Conservation (phyloP, 2,329 filamentous ascomycete genomes). For the Cryphonectria radicalis region DNA sequence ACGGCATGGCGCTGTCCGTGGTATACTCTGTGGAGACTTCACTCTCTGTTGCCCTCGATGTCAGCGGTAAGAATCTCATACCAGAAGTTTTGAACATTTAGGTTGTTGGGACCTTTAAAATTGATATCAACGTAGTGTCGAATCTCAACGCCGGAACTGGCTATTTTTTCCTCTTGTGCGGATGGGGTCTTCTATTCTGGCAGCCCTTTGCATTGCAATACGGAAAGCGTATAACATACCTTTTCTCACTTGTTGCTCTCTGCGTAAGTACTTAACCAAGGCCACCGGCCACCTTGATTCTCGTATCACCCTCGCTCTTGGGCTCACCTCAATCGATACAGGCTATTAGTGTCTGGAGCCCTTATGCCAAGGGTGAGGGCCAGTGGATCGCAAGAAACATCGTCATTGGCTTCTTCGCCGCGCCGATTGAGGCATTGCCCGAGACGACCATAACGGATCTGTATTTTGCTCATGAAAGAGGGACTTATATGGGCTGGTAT, state of each 20-base stretch:
- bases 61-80: conserved; percentile 19
- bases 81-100: background rate
- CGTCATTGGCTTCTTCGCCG: conserved; percentile 43
- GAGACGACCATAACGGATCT: conserved; percentile 47
- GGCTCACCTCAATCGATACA: background rate
- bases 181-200: conserved; percentile 51
- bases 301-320: background rate
- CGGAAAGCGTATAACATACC: conserved; percentile 38
- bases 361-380: conserved; percentile 34
- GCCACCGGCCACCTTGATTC: background rate
- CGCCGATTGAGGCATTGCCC: conserved; percentile 46
- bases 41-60: conserved; percentile 27
- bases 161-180: conserved; percentile 46
- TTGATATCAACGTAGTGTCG: conserved; percentile 3
- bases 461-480: conserved; percentile 37
- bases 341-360: conserved; percentile 29
- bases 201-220: conserved; percentile 51
- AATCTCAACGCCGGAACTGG: conserved; percentile 36
- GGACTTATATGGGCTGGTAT: conserved; percentile 37
- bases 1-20: conserved; percentile 28
- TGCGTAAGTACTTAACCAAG: conserved; percentile 21
- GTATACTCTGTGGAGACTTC: conserved; percentile 28
- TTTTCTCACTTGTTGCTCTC: conserved; percentile 30
- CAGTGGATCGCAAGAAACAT: conserved; percentile 46
- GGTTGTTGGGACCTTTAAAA: background rate